These are phyloP conservation scores for Linnemannia exigua DNA, from an alignment of 192 early-diverging fungal species.

Conservation along the genomic window DNA sequence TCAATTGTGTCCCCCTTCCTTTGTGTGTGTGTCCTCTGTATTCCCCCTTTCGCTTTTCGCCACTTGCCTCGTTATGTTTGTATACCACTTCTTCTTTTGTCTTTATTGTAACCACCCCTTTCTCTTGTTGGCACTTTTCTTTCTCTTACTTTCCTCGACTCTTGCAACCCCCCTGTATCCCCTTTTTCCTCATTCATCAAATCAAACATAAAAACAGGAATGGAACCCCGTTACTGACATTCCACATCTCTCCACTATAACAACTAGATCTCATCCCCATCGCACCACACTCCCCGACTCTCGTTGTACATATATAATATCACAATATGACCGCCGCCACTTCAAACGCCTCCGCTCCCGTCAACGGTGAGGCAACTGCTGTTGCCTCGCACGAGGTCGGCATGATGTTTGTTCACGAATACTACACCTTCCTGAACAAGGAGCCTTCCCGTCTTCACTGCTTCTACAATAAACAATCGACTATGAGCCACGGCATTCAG, in stretches of 20 bases:
- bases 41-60: not conserved
- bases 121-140: not conserved
- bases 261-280: conserved; percentile 14
- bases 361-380: conserved; percentile 33
- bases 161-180: not conserved
- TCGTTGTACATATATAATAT: conserved; percentile 35
- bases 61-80: not conserved
- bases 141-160: not conserved
- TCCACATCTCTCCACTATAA: conserved; percentile 2
- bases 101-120: not conserved
- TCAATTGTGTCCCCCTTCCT: not conserved
- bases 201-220: not conserved
- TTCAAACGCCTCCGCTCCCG: conserved; percentile 39
- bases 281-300: not conserved
- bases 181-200: not conserved
- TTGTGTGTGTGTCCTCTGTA: not conserved
- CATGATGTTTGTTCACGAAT: conserved; percentile 95
- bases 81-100: not conserved
- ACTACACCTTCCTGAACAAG: conserved; percentile 93
- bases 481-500: conserved; percentile 87
- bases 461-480: conserved; percentile 92
- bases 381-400: conserved; percentile 80
- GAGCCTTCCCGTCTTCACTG: conserved; percentile 83
- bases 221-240: conserved; percentile 19
- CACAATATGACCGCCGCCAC: conserved; percentile 42